These are phyloP conservation scores for Trametes coccinea DNA, from an alignment of 768 basidiomycete genomes.

Conservation along the genomic window DNA sequence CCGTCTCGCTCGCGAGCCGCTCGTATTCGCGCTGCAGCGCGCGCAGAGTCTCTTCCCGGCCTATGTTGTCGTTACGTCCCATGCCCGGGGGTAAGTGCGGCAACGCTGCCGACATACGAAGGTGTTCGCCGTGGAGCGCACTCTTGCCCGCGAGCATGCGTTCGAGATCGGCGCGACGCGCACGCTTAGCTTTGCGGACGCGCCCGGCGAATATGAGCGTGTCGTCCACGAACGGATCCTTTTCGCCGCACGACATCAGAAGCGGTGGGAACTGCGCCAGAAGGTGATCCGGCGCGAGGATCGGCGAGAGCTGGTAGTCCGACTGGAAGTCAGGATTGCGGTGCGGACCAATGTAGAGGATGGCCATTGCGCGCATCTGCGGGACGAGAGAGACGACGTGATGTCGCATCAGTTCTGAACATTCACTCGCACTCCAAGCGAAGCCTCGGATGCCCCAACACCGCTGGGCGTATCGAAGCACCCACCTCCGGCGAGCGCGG, in stretches of 20 bases:
- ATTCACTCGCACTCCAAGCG: neutral
- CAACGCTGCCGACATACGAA: constrained; percentile 52
- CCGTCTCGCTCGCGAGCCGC: constrained; percentile 64
- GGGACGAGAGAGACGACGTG: constrained; percentile 3
- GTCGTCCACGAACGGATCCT: constrained; percentile 93
- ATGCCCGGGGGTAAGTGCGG: neutral
- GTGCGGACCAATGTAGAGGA: constrained; percentile 92
- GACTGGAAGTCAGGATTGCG: constrained; percentile 92
- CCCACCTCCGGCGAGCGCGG: constrained; percentile 6
- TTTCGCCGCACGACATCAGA: constrained; percentile 94
- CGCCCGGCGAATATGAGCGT: constrained; percentile 96
- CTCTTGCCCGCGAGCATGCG: constrained; percentile 59
- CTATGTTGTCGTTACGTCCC: constrained; percentile 27
- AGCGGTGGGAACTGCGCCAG: constrained; percentile 94
- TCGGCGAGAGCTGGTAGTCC: constrained; percentile 95
- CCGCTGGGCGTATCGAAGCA: neutral
- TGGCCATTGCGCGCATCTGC: constrained; percentile 99
- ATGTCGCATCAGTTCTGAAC: constrained; percentile 9
- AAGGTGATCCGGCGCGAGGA: constrained; percentile 79
- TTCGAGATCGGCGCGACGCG: constrained; percentile 74
- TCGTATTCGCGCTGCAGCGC: constrained; percentile 61
- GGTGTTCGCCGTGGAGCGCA: constrained; percentile 58
- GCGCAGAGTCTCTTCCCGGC: constrained; percentile 30
- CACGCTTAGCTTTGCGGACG: constrained; percentile 91
- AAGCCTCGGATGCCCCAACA: neutral